phyloP scores from a whole-genome alignment of 2,329 filamentous ascomycete genomes.

The Didymellaceae sp. region DNA sequence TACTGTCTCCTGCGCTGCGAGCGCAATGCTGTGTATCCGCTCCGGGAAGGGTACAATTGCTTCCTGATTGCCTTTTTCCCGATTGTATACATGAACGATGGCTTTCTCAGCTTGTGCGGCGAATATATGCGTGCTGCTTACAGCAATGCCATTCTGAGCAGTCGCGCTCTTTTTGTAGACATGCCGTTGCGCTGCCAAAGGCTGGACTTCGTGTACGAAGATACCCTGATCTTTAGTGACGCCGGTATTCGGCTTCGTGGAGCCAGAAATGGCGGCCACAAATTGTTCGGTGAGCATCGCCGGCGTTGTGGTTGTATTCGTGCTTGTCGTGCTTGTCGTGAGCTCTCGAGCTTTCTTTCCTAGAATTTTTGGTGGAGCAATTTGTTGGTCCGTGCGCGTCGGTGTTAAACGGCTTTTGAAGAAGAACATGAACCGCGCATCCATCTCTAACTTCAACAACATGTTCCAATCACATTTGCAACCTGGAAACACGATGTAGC shows the following conservation, averaged over 20 bases:
- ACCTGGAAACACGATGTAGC: too few species aligned
- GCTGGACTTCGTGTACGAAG: conserved; percentile 82
- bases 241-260: conserved; percentile 53
- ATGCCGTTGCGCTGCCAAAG: conserved; percentile 74
- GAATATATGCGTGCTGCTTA: conserved; percentile 84
- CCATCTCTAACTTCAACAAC: too few species aligned
- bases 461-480: too few species aligned
- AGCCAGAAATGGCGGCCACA: conserved; percentile 55
- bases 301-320: neutral
- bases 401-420: too few species aligned
- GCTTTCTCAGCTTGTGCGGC: conserved; percentile 91
- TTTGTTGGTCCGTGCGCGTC: neutral
- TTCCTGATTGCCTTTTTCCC: conserved; percentile 84
- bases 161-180: conserved; percentile 92
- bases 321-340: conserved; percentile 16
- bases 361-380: conserved; percentile 4
- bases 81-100: conserved; percentile 89
- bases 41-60: conserved; percentile 87
- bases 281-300: conserved; percentile 60
- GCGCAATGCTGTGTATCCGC: conserved; percentile 77
- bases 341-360: conserved; percentile 9
- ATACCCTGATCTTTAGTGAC: conserved; percentile 81
- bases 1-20: conserved; percentile 71
- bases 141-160: conserved; percentile 77
- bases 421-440: too few species aligned